Conservation (phyloP, 192 early-diverging fungal species). For the Jimgerdemannia lactiflua region DNA sequence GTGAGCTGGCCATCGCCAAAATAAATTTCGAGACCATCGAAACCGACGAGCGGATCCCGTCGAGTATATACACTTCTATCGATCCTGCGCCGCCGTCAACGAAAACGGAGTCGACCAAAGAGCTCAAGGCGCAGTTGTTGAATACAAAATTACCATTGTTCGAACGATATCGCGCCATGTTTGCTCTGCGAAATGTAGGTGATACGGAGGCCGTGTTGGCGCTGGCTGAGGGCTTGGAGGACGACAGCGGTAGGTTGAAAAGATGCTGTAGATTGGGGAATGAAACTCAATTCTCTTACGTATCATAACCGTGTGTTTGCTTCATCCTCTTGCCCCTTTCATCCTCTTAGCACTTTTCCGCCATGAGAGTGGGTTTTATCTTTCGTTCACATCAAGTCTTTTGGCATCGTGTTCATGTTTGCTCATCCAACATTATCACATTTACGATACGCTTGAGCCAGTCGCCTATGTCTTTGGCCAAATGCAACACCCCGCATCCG, state of each 20-base stretch:
- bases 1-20: conserved; percentile 83
- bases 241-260: conserved; percentile 42
- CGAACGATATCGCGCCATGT: conserved; percentile 93
- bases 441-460: not conserved
- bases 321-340: too few species aligned
- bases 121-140: conserved; percentile 63
- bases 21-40: conserved; percentile 76
- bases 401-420: conserved; percentile 4
- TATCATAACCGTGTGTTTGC: too few species aligned
- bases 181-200: conserved; percentile 87
- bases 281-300: too few species aligned
- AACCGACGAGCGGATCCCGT: conserved; percentile 36
- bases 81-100: conserved; percentile 89
- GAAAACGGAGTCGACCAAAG: conserved; percentile 56
- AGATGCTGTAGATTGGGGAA: not conserved
- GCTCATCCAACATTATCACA: not conserved
- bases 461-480: conserved; percentile 96
- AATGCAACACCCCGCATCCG: conserved; percentile 88
- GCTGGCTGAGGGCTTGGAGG: conserved; percentile 81
- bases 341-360: conserved; percentile 71
- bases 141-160: conserved; percentile 76
- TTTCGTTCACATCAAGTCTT: not conserved
- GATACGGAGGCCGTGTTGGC: conserved; percentile 78
- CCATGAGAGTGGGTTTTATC: conserved; percentile 67
- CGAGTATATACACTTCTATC: conserved; percentile 69